Conservation (phyloP, 306 rosid genomes). For the Vigna angularis region DNA sequence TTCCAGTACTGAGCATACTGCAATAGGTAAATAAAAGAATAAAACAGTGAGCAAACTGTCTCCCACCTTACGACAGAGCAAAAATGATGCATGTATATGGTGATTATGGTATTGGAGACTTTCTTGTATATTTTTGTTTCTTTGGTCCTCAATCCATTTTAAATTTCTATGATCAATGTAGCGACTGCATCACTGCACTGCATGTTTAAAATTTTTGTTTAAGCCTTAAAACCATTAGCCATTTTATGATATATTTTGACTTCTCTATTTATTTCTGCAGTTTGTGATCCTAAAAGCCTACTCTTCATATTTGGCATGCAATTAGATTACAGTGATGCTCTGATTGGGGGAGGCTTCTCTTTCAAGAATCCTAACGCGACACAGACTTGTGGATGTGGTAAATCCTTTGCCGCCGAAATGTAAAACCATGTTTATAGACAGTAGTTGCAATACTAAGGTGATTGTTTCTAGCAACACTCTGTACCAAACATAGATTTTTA, state of each 20-base stretch:
- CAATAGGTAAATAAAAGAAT: constrained; percentile 30
- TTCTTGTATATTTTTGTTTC: background rate
- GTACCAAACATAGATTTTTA: constrained; percentile 22
- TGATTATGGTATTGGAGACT: constrained; percentile 28
- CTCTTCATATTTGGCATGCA: constrained; percentile 95
- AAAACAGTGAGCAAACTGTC: constrained; percentile 8
- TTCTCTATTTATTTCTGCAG: constrained; percentile 54
- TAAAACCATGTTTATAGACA: constrained; percentile 55
- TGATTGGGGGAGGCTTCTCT: constrained; percentile 95
- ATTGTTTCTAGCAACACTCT: constrained; percentile 38
- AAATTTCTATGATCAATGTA: constrained; percentile 1
- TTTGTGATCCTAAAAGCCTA: constrained; percentile 96
- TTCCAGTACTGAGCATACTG: constrained; percentile 26
- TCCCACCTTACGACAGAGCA: constrained; percentile 18
- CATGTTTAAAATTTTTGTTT: background rate
- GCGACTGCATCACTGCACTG: background rate
- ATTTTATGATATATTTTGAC: constrained; percentile 17
- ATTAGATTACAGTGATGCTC: constrained; percentile 94
- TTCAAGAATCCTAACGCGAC: constrained; percentile 97
- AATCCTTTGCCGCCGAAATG: constrained; percentile 93
- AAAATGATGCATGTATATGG: constrained; percentile 7
- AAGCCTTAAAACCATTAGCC: background rate
- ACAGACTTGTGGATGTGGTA: constrained; percentile 98
- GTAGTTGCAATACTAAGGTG: constrained; percentile 29
- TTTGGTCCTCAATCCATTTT: background rate